Percentiles rank a stretch among this genome's conserved stretches.
These are phyloP conservation scores for Cyberlindnera sargentensis DNA, from an alignment of 805 yeast species.

Conservation along the genomic window DNA sequence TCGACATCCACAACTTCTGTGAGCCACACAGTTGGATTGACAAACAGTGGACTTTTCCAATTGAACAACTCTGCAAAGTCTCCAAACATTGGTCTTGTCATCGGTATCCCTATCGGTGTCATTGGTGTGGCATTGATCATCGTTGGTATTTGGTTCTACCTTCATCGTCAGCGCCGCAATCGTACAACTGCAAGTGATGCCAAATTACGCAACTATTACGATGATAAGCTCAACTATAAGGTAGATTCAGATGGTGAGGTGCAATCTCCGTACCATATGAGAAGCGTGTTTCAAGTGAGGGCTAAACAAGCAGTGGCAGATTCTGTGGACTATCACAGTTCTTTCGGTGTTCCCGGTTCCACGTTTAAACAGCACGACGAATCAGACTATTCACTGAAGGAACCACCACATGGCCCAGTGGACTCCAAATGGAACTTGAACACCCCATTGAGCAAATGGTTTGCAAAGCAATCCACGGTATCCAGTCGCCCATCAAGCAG, in stretches of 20 bases:
- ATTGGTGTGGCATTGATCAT: constrained; percentile 10
- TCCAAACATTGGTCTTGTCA: constrained; percentile 16
- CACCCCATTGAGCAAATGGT: constrained; percentile 24
- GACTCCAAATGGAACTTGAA: constrained; percentile 18
- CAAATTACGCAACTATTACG: constrained; percentile 13
- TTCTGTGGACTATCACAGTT: background rate
- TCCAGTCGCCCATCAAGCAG: constrained; percentile 4
- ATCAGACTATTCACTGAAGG: constrained; percentile 17
- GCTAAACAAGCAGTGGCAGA: constrained; percentile 1
- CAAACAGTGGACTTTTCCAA: background rate
- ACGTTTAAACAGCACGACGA: background rate
- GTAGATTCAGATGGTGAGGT: constrained; percentile 5
- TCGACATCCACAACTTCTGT: background rate
- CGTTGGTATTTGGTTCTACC: constrained; percentile 11
- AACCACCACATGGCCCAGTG: constrained; percentile 7
- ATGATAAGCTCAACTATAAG: constrained; percentile 21
- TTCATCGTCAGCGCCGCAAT: constrained; percentile 7
- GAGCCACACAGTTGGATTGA: too few relatives aligned
- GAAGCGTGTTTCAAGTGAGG: constrained; percentile 11
- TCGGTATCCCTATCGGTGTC: constrained; percentile 23
- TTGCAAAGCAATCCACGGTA: constrained; percentile 14
- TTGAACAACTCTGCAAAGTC: constrained; percentile 1
- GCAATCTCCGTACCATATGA: constrained; percentile 10
- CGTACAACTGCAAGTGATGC: constrained; percentile 3
- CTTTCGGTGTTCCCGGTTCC: background rate